A percentile compares a stretch with the other conserved stretches of the same genome.
Conservation (phyloP, 345 rosid species). For the Litchi chinensis region DNA sequence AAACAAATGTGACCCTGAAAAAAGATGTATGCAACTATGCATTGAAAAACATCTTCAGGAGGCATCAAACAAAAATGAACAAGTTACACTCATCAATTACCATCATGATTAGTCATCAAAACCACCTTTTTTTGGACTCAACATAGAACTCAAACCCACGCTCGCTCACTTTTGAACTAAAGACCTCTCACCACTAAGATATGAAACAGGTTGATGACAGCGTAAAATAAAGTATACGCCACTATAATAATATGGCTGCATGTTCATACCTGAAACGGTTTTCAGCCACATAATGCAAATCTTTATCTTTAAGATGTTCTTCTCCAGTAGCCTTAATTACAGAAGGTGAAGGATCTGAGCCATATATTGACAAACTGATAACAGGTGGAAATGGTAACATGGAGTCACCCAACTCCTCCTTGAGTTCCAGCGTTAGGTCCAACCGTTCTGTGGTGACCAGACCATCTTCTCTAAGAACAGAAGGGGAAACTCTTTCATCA, state of each 20-base stretch:
- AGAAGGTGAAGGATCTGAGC: constrained; percentile 37
- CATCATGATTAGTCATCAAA: background rate
- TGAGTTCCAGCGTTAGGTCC: constrained; percentile 76
- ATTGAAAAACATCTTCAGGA: background rate
- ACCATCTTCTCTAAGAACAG: constrained; percentile 48
- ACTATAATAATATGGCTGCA: background rate
- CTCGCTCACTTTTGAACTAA: background rate
- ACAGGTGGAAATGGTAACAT: constrained; percentile 52
- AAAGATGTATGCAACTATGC: background rate
- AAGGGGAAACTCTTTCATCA: constrained; percentile 37
- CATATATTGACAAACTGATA: constrained; percentile 57
- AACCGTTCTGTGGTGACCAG: constrained; percentile 44
- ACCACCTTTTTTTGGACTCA: background rate
- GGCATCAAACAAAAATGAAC: background rate
- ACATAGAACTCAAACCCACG: background rate
- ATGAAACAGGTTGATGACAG: constrained; percentile 2
- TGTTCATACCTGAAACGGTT: constrained; percentile 73
- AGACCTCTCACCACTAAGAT: constrained; percentile 4
- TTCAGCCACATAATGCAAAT: constrained; percentile 54
- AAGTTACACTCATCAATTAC: background rate
- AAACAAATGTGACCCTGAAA: too few species aligned
- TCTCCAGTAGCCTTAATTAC: constrained; percentile 37
- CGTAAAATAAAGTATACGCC: background rate
- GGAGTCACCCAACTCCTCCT: constrained; percentile 45
- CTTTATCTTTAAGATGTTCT: constrained; percentile 52